Percentiles rank a stretch among this genome's conserved stretches.
These are phyloP conservation scores for Erodium maritimum DNA, from an alignment of 345 rosid species.

Conservation along the genomic window DNA sequence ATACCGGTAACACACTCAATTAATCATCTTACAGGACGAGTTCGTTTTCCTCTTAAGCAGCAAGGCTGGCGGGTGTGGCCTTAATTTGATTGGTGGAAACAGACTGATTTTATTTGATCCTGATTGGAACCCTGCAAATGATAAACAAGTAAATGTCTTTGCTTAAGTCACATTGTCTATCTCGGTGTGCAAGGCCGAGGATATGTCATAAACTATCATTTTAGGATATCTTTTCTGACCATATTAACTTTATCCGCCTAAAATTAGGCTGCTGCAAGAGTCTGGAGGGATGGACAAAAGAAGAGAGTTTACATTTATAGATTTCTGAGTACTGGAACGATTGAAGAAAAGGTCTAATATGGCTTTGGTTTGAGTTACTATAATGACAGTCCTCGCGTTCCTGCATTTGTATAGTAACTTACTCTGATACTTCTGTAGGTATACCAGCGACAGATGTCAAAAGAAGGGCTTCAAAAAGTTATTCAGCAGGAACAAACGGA, in stretches of 20 bases:
- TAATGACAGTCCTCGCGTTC: neutral
- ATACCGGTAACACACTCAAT: neutral
- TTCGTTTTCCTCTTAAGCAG: conserved; percentile 96
- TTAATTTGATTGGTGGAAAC: conserved; percentile 88
- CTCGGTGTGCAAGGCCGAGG: conserved; percentile 1
- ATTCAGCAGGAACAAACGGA: conserved; percentile 65
- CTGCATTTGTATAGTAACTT: conserved; percentile 3
- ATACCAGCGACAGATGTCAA: conserved; percentile 96
- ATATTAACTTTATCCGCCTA: conserved; percentile 10
- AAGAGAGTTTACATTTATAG: conserved; percentile 93
- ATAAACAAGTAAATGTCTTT: conserved; percentile 66
- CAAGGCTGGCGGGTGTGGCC: conserved; percentile 99
- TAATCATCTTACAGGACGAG: conserved; percentile 52
- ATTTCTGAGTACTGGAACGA: conserved; percentile 91
- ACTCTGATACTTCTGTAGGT: conserved; percentile 39
- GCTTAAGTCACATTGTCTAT: neutral
- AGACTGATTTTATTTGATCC: conserved; percentile 95
- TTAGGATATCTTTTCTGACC: conserved; percentile 13
- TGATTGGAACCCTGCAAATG: conserved; percentile 99
- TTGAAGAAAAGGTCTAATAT: conserved; percentile 81
- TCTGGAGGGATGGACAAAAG: conserved; percentile 99
- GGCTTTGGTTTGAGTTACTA: conserved; percentile 7
- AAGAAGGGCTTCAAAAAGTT: conserved; percentile 97
- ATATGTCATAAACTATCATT: conserved; percentile 6
- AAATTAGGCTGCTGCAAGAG: conserved; percentile 94